phyloP scores from a whole-genome alignment of 108 stramenopile species.

The Nitzschia sp. region DNA sequence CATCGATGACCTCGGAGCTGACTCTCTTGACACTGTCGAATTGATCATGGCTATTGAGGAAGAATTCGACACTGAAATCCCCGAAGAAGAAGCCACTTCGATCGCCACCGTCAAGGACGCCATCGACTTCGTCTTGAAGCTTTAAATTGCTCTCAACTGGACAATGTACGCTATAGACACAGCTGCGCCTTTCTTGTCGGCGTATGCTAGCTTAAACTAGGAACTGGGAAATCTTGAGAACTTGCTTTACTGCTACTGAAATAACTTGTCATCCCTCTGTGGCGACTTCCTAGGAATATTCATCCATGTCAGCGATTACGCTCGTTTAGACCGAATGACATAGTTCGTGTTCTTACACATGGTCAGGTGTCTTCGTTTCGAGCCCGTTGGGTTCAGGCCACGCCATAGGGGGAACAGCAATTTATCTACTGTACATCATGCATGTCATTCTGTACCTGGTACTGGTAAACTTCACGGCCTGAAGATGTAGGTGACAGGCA shows the following conservation, averaged over 20 bases:
- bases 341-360: too few relatives aligned
- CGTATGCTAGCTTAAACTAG: conserved; percentile 2
- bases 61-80: conserved; percentile 96
- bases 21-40: conserved; percentile 97
- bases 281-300: too few relatives aligned
- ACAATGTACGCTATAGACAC: not conserved
- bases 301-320: too few relatives aligned
- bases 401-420: too few relatives aligned
- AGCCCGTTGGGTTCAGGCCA: too few relatives aligned
- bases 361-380: too few relatives aligned
- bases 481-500: too few relatives aligned
- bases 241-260: not conserved
- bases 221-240: not conserved
- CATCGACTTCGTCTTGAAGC: conserved; percentile 77
- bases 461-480: too few relatives aligned
- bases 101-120: conserved; percentile 92
- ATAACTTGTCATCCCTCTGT: too few relatives aligned
- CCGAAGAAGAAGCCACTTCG: conserved; percentile 93
- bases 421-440: too few relatives aligned
- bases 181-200: not conserved
- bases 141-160: conserved; percentile 22
- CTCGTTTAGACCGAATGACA: too few relatives aligned
- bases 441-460: too few relatives aligned
- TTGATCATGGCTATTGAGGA: conserved; percentile 98
- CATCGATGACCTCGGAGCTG: conserved; percentile 95